Percentiles rank a stretch among this genome's conserved stretches.
phyloP scores from a whole-genome alignment of 2,329 filamentous ascomycete genomes.

The Neofusicoccum laricinum region DNA sequence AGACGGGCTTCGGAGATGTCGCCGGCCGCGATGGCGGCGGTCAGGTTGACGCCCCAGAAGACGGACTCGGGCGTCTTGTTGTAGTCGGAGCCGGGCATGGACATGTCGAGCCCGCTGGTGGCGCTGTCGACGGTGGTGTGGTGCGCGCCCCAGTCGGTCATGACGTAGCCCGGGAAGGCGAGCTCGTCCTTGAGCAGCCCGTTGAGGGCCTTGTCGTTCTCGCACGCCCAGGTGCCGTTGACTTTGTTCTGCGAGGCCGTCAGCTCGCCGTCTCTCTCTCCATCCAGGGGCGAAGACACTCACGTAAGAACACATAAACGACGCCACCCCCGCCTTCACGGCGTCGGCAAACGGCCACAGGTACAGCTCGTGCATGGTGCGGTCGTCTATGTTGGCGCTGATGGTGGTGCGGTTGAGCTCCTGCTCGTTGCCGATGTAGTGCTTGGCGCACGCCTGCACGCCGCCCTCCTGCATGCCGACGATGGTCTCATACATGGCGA shows the following conservation, averaged over 20 bases:
- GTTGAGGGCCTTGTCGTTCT: slow-evolving; percentile 49
- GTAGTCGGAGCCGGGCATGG: slow-evolving; percentile 44
- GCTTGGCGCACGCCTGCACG: slow-evolving; percentile 47
- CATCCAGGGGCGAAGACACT: not conserved
- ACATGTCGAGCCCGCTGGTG: slow-evolving; percentile 49
- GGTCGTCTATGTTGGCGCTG: slow-evolving; percentile 63
- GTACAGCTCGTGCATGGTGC: slow-evolving; percentile 65
- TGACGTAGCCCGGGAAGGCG: slow-evolving; percentile 44
- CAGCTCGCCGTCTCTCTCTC: slow-evolving; percentile 21
- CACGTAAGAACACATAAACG: slow-evolving; percentile 56
- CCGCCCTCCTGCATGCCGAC: slow-evolving; percentile 40
- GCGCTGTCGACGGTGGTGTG: slow-evolving; percentile 44
- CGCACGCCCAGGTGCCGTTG: slow-evolving; percentile 51
- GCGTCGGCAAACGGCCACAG: slow-evolving; percentile 65
- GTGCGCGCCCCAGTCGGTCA: slow-evolving; percentile 41
- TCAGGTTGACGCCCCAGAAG: slow-evolving; percentile 76
- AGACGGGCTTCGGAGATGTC: slow-evolving; percentile 82
- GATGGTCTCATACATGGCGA: slow-evolving; percentile 40
- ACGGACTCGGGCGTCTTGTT: slow-evolving; percentile 45
- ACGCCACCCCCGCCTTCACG: slow-evolving; percentile 55
- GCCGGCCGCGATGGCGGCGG: slow-evolving; percentile 76
- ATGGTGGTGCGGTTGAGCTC: slow-evolving; percentile 54
- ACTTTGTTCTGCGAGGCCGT: slow-evolving; percentile 35
- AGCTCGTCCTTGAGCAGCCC: slow-evolving; percentile 51
- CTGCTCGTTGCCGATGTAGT: slow-evolving; percentile 62